Conservation (phyloP, 1,284 basidiomycete genomes). For the Malassezia brasiliensis region DNA sequence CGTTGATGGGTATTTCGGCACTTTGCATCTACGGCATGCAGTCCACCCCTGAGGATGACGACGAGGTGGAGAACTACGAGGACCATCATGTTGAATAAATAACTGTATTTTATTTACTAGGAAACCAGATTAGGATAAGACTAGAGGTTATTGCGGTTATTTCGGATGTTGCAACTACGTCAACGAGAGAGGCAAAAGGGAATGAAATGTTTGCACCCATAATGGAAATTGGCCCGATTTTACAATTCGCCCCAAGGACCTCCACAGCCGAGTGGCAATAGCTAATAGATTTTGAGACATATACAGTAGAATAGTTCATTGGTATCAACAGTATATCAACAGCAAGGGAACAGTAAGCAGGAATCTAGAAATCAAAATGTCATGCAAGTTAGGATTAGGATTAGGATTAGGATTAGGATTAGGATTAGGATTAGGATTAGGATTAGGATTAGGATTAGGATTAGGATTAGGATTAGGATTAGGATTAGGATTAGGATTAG, state of each 20-base stretch:
- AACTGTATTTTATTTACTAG: too few relatives aligned
- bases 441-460: slow-evolving; percentile 8
- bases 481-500: slow-evolving; percentile 8
- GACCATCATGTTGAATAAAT: not conserved
- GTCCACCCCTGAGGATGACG: not conserved
- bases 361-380: not conserved
- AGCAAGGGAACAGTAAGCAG: too few relatives aligned
- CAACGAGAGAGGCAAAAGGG: too few relatives aligned
- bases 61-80: not conserved
- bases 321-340: too few relatives aligned
- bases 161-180: too few relatives aligned
- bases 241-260: too few relatives aligned
- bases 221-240: too few relatives aligned
- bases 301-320: not conserved
- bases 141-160: too few relatives aligned
- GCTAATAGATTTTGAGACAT: too few relatives aligned
- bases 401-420: slow-evolving; percentile 11
- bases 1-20: not conserved
- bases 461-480: slow-evolving; percentile 9
- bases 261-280: too few relatives aligned
- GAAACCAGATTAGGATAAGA: too few relatives aligned
- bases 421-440: slow-evolving; percentile 9
- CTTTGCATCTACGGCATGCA: not conserved
- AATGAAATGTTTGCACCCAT: too few relatives aligned
- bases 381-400: not conserved